Evolutionary conservation across 2,329 filamentous ascomycete genomes (phyloP).

Genomic region (Nothopassalora personata): DNA sequence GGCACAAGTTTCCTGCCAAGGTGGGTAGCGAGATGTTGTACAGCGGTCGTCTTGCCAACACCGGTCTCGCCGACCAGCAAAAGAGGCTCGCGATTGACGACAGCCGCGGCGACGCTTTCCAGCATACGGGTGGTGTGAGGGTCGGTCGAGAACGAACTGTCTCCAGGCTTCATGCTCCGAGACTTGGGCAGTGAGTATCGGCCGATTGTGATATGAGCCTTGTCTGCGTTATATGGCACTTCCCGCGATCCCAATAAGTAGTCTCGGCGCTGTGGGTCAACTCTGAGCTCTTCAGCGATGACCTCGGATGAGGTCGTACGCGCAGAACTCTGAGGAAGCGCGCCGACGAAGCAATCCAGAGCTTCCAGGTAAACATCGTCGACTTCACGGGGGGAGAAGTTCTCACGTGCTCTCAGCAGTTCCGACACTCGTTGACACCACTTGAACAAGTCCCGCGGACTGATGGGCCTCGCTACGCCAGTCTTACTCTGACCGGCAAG

Average conservation of each 20-base stretch:
- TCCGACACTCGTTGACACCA: conserved; percentile 75
- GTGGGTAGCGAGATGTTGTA: conserved; percentile 82
- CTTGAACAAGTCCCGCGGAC: conserved; percentile 77
- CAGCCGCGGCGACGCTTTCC: conserved; percentile 79
- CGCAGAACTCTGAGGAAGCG: conserved; percentile 61
- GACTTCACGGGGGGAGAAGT: conserved; percentile 62
- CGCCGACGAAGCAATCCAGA: conserved; percentile 84
- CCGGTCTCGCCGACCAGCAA: conserved; percentile 97
- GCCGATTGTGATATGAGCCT: conserved; percentile 26
- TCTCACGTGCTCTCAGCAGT: conserved; percentile 57
- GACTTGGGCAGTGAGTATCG: conserved; percentile 26
- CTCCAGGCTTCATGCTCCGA: conserved; percentile 6
- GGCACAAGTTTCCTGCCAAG: conserved; percentile 83
- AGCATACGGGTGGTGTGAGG: conserved; percentile 76
- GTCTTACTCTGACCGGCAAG: conserved; percentile 43
- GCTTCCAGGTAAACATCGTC: conserved; percentile 92
- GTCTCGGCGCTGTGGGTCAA: conserved; percentile 74
- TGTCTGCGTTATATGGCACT: conserved; percentile 56
- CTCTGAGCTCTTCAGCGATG: conserved; percentile 81
- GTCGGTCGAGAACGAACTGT: conserved; percentile 78
- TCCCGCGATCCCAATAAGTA: conserved; percentile 71
- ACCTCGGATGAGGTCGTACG: conserved; percentile 57
- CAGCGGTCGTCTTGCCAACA: conserved; percentile 94
- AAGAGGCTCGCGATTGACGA: conserved; percentile 80
- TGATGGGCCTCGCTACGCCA: conserved; percentile 57